phyloP scores from a whole-genome alignment of 345 rosid genomes.

The Citrus australasica region DNA sequence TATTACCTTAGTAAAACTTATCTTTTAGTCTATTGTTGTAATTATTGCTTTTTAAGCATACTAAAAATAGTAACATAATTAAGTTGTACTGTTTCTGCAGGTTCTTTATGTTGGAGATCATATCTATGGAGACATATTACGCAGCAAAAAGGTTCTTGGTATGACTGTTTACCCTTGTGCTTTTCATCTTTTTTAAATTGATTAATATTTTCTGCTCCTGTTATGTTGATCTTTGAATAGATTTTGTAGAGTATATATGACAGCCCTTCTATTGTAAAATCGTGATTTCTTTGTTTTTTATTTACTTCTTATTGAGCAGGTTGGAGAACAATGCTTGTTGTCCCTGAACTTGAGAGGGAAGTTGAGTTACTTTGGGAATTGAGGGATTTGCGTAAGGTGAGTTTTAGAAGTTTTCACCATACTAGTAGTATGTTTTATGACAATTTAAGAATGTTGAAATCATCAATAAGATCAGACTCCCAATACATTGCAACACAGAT shows the following conservation, averaged over 20 bases:
- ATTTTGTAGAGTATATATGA: background rate
- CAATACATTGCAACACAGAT: background rate
- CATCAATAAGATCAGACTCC: background rate
- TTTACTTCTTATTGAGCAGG: constrained; percentile 42
- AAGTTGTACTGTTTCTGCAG: constrained; percentile 29
- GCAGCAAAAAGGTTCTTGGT: constrained; percentile 97
- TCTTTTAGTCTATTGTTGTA: background rate
- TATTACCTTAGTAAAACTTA: background rate
- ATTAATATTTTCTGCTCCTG: background rate
- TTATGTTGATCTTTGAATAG: background rate
- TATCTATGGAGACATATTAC: constrained; percentile 94
- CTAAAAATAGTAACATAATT: background rate
- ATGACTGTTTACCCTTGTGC: constrained; percentile 15
- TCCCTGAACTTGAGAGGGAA: constrained; percentile 96
- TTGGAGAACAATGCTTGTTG: constrained; percentile 98
- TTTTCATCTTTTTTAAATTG: background rate
- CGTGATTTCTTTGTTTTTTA: constrained; percentile 10
- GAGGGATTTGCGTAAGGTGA: constrained; percentile 76
- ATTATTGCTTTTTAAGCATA: background rate
- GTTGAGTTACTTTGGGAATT: constrained; percentile 80
- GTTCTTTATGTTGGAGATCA: constrained; percentile 98
- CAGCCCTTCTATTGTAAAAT: background rate
- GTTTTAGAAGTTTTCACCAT: background rate
- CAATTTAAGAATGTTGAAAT: background rate
- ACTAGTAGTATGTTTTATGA: background rate